phyloP scores from a whole-genome alignment of 2,329 filamentous ascomycete genomes.

The Fusarium aywerte region DNA sequence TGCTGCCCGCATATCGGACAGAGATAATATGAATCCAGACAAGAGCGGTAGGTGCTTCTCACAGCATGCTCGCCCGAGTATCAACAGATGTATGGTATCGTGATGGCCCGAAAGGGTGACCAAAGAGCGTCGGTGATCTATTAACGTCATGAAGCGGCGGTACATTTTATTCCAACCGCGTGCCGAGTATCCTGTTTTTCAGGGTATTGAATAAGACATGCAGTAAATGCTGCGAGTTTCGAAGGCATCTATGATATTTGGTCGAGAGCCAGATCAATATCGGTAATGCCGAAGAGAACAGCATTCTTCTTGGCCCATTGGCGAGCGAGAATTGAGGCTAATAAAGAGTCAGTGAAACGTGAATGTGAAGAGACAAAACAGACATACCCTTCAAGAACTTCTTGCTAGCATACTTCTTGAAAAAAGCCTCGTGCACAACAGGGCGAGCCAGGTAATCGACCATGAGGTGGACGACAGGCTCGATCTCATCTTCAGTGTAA shows the following conservation, averaged over 20 bases:
- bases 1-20: constrained; percentile 43
- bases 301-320: constrained; percentile 92
- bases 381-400: constrained; percentile 95
- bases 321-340: constrained; percentile 90
- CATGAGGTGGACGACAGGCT: constrained; percentile 93
- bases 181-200: constrained; percentile 46
- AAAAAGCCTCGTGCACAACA: constrained; percentile 95
- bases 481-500: constrained; percentile 91
- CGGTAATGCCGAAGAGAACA: constrained; percentile 63
- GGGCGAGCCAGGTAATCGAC: constrained; percentile 94
- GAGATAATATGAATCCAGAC: constrained; percentile 48
- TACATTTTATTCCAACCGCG: constrained; percentile 49
- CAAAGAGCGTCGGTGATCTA: constrained; percentile 46
- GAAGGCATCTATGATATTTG: constrained; percentile 52
- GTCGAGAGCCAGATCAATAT: constrained; percentile 62
- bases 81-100: constrained; percentile 38
- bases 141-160: constrained; percentile 50
- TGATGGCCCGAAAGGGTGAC: constrained; percentile 40
- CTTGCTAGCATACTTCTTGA: constrained; percentile 99
- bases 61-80: constrained; percentile 25
- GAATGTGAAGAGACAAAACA: not conserved
- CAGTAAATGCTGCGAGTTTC: constrained; percentile 22
- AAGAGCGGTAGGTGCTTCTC: constrained; percentile 23
- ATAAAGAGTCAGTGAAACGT: constrained; percentile 28
- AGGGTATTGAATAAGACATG: constrained; percentile 31